Evolutionary conservation across 2,329 filamentous ascomycete species (phyloP).

Genomic region (Penicillium sp.): DNA sequence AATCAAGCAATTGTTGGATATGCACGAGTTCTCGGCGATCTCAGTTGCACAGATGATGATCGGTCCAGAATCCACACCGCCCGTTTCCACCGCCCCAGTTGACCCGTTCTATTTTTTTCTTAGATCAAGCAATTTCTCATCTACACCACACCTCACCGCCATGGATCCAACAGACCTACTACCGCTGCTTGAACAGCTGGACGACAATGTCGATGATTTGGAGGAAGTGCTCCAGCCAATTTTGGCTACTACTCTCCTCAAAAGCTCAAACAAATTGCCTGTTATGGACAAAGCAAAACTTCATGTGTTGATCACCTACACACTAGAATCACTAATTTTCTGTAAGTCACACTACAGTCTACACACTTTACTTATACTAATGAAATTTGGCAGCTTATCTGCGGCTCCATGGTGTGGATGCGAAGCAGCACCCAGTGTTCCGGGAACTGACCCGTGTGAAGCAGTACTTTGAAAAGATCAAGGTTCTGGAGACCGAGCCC

Average conservation of each 20-base stretch:
- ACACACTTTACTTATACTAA: constrained; percentile 3
- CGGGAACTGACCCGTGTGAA: constrained; percentile 81
- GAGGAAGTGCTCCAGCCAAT: constrained; percentile 73
- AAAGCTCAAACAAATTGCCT: constrained; percentile 73
- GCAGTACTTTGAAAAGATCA: constrained; percentile 92
- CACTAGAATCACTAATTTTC: constrained; percentile 87
- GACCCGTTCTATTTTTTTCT: constrained; percentile 22
- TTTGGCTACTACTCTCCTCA: constrained; percentile 61
- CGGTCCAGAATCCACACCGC: constrained; percentile 18
- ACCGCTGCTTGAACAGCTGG: constrained; percentile 69
- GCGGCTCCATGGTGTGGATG: constrained; percentile 72
- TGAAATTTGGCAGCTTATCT: constrained; percentile 59
- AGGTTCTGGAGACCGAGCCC: constrained; percentile 65
- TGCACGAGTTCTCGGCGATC: neutral
- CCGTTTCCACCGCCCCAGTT: constrained; percentile 19
- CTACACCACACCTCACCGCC: constrained; percentile 11
- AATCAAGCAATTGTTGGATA: constrained; percentile 2
- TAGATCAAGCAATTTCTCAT: constrained; percentile 11
- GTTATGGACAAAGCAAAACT: constrained; percentile 95
- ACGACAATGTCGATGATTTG: constrained; percentile 74
- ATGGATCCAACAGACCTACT: constrained; percentile 61
- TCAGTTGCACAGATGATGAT: constrained; percentile 12
- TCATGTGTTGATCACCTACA: constrained; percentile 81
- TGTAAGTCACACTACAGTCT: constrained; percentile 51
- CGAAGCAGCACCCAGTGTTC: constrained; percentile 82